Percentiles rank a stretch among this genome's conserved stretches.
phyloP scores from a whole-genome alignment of 2,329 filamentous ascomycete genomes.

The Keithomyces neogunnii region DNA sequence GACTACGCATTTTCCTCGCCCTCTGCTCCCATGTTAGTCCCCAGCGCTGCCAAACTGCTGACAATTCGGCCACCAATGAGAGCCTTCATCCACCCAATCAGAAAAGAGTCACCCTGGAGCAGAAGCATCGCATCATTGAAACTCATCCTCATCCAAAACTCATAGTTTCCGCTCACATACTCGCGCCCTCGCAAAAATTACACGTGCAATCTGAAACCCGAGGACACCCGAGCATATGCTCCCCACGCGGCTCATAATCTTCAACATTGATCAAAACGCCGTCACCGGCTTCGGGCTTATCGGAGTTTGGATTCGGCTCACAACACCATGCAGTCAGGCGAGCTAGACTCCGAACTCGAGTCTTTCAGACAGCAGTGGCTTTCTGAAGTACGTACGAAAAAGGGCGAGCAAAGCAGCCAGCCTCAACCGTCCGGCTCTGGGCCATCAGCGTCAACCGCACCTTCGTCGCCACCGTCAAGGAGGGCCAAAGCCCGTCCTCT shows the following conservation, averaged over 20 bases:
- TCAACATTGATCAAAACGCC: background rate
- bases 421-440: background rate
- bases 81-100: background rate
- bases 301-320: constrained; percentile 1
- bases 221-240: background rate
- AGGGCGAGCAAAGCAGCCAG: constrained; percentile 1
- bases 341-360: constrained; percentile 64
- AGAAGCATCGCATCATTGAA: background rate
- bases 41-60: background rate
- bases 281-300: constrained; percentile 1
- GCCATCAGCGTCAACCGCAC: background rate
- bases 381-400: constrained; percentile 58
- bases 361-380: constrained; percentile 80
- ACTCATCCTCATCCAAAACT: background rate
- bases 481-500: background rate
- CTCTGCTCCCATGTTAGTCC: too few relatives aligned
- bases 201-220: background rate
- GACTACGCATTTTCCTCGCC: too few relatives aligned
- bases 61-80: background rate
- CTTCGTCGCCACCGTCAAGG: background rate
- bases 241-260: background rate
- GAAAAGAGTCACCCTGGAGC: background rate
- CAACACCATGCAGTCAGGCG: constrained; percentile 3
- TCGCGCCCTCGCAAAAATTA: background rate
- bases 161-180: background rate